Conservation (phyloP, 305 asterid genomes). For the Petunia hybrid region DNA sequence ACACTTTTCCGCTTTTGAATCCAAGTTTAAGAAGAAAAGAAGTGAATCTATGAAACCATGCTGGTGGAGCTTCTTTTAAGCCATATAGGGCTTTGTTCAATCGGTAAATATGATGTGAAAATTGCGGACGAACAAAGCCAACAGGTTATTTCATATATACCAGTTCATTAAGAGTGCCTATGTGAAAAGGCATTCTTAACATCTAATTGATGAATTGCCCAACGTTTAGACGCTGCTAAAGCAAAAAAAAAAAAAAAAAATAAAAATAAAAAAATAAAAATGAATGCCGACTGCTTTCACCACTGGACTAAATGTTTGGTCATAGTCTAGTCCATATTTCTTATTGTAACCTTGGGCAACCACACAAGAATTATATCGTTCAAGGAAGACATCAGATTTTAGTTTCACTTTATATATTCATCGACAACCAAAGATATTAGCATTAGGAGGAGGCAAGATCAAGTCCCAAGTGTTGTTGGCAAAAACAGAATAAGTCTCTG, state of each 20-base stretch:
- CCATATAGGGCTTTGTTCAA: neutral
- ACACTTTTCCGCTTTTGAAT: neutral
- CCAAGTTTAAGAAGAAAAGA: neutral
- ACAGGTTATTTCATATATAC: slow-evolving; percentile 33
- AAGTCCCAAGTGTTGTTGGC: no score
- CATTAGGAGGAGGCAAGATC: no score
- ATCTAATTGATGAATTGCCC: slow-evolving; percentile 11
- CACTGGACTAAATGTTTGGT: neutral
- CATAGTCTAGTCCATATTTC: neutral
- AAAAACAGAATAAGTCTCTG: slow-evolving; percentile 2
- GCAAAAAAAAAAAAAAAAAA: neutral
- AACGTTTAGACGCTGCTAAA: neutral
- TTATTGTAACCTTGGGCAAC: neutral
- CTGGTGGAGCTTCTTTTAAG: neutral
- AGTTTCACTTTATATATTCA: no score
- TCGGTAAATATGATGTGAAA: neutral
- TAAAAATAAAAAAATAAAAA: no score
- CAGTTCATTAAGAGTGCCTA: neutral
- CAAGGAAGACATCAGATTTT: no score
- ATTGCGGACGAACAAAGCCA: neutral
- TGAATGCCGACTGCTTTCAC: neutral
- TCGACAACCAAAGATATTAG: no score
- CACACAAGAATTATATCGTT: neutral
- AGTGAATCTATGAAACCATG: neutral
- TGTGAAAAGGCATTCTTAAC: slow-evolving; percentile 21